Base-by-base conservation (phyloP, 352 stramenopile species). In the Achlya hypogyna region DNA sequence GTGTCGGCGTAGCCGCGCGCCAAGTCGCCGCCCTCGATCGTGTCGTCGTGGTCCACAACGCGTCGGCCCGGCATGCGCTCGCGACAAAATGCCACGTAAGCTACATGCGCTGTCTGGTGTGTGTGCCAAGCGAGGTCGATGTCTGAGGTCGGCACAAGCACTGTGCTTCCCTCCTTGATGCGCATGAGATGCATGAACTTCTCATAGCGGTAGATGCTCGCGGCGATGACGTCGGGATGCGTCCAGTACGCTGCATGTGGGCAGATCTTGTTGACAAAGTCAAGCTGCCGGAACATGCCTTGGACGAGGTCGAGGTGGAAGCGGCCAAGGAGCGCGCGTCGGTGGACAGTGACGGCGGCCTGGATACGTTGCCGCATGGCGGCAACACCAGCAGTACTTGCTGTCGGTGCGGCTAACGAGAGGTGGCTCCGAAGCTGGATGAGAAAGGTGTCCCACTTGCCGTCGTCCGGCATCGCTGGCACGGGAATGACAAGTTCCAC, bases 181-280 rank as follows among this genome's bases (percentile, higher is more conserved):
- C 9, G 5, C 60, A 67, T 67, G n/a, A 67, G 27, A 45, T 67
- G 42, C 60, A 67, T 67, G 35, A 67, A 67, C 35, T 67, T 67
- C 29, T 67, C 38, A 27, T 67, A 67, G 27, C 60, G 60, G 8
- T 16, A 27, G 5, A 67, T 67, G 9, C 42, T 42, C 18, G 60
- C 60, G 18, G 28, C 22, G 32, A 58, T 5, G 42, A 67, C 60
- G n/a, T 43, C 20, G 12, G 42, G 60, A 1, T 67, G 42, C 38
- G 27, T 58, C 60, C 60, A 67, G 51, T 67, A 67, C 27, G 34
- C 60, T 8, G 42, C 2, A 31, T 67, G 25, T 4, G 40, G 28
- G 51, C 60, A 67, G 2, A 67, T 58, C 35, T 67, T 67, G 60
- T 59, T 51, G 60, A 54, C 20, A 67, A 67, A 67, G 25, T 54